Base-by-base conservation (phyloP, 768 basidiomycete species). In the Tulasnella sp. region DNA sequence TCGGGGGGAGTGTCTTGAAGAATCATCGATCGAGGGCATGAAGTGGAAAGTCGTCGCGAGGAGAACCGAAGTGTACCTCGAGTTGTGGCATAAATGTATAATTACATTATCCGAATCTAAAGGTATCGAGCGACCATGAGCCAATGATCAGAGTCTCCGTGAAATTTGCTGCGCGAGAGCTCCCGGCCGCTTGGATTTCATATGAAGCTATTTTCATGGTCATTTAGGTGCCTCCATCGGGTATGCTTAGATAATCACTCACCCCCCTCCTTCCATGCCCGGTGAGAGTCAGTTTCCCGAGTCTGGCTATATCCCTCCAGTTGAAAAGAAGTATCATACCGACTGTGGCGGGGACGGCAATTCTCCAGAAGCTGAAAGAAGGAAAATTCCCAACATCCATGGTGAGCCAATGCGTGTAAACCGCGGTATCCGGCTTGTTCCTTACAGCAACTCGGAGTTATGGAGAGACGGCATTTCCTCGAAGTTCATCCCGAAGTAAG, bases 321-420 rank as follows among this genome's bases (percentile, higher is more conserved):
- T 39, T 80, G 58, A 80, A 80, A 5, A 89, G 77, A 46, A 89
- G 87, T 31, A 90, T 83, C 68, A 91, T 85, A 8, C 39, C 74
- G 40, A 76, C 2, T 88, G 91, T 89, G 42, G 91, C 85, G 0
- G 91, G 92, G 0, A 92, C 83, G 0, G 90, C 89, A 76, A 92
- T 88, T 78, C 86, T 85, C 92, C 92, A 92, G 86, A 92, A 92
- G 18, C 76, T 77, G 75, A 52, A 42, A 71, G 3, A 31, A 34
- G 19, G 27, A 34, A 75, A n/a, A 40, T 39, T 40, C 39, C 38
- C 44, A 14, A 9, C 31, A 39, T 8, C 21, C n/a, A 74, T 24
- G 19, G 34, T 36, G 14, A 74, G 73, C 27, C 27, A 27, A 36
- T 14, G 10, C 10, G 16, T 3, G 44, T 46, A 19, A n/a, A 31